Evolutionary conservation across 2,329 filamentous ascomycete genomes (phyloP).

Genomic region (Ascochyta clinopodiicola): DNA sequence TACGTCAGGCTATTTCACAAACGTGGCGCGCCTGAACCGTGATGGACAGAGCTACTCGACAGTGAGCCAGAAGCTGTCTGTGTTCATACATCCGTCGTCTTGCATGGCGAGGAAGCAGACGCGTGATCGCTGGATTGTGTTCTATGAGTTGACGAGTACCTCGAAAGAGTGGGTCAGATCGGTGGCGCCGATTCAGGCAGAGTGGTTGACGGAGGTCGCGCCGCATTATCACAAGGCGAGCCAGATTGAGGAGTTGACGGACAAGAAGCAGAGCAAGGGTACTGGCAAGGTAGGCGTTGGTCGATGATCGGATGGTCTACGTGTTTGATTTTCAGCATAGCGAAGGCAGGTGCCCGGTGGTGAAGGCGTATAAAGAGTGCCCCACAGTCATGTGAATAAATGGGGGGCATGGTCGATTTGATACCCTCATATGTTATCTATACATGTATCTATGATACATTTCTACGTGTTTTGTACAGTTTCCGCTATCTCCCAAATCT

Average conservation of each 20-base stretch:
- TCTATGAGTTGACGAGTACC: constrained; percentile 81
- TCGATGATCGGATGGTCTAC: not conserved
- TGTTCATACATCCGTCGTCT: constrained; percentile 89
- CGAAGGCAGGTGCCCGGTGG: not conserved
- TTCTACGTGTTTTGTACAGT: not conserved
- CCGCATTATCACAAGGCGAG: constrained; percentile 95
- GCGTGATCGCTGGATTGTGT: constrained; percentile 86
- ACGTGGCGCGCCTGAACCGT: constrained; percentile 82
- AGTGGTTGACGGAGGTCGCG: constrained; percentile 87
- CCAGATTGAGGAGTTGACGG: constrained; percentile 81
- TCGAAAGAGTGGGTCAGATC: constrained; percentile 93
- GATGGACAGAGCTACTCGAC: constrained; percentile 89
- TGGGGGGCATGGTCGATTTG: not conserved
- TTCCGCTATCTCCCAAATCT: not conserved
- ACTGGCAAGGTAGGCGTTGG: constrained; percentile 22
- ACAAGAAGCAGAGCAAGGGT: constrained; percentile 71
- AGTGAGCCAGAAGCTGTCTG: constrained; percentile 86
- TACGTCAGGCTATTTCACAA: constrained; percentile 91
- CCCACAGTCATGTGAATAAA: not conserved
- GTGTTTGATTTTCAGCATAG: constrained; percentile 7
- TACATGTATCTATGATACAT: not conserved
- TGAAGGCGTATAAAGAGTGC: not conserved
- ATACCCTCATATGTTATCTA: constrained; percentile 8
- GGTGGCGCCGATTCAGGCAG: constrained; percentile 81
- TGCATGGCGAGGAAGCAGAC: constrained; percentile 71